Conservation (phyloP, 2,329 filamentous ascomycete species). For the Hypoxylon sp. region DNA sequence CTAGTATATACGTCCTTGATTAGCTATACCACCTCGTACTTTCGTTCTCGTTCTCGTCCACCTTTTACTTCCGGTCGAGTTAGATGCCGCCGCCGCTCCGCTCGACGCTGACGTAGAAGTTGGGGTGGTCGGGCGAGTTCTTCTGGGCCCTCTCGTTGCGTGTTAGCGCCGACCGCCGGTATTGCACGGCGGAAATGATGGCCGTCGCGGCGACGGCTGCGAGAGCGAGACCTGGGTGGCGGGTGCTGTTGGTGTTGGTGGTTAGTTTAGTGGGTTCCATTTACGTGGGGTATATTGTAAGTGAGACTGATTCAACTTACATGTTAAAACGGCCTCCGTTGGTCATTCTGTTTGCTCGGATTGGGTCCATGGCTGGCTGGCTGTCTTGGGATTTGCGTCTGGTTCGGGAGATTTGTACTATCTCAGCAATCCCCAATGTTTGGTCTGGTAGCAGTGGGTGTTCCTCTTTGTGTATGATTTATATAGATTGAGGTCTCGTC, state of each 20-base stretch:
- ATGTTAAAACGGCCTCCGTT: conserved; percentile 29
- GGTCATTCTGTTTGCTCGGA: conserved; percentile 26
- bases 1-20: neutral
- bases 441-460: neutral
- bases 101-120: conserved; percentile 67
- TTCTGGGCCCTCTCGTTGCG: conserved; percentile 62
- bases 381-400: too few relatives aligned
- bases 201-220: conserved; percentile 54
- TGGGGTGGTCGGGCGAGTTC: conserved; percentile 55
- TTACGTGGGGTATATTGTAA: neutral
- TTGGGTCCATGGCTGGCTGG: conserved; percentile 36
- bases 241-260: conserved; percentile 50
- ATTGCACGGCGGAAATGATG: conserved; percentile 54
- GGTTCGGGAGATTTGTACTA: neutral
- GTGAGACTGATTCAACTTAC: conserved; percentile 25
- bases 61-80: neutral
- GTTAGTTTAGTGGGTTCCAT: conserved; percentile 19
- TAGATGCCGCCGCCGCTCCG: conserved; percentile 61
- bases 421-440: neutral
- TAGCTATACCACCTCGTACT: neutral
- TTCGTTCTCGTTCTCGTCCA: neutral
- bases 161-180: conserved; percentile 56
- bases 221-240: conserved; percentile 58
- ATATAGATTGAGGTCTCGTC: neutral
- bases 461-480: conserved; percentile 1